Percentiles rank a stretch among this genome's conserved stretches.
phyloP scores from a whole-genome alignment of 768 basidiomycete species.

The Suillus hirtellus region DNA sequence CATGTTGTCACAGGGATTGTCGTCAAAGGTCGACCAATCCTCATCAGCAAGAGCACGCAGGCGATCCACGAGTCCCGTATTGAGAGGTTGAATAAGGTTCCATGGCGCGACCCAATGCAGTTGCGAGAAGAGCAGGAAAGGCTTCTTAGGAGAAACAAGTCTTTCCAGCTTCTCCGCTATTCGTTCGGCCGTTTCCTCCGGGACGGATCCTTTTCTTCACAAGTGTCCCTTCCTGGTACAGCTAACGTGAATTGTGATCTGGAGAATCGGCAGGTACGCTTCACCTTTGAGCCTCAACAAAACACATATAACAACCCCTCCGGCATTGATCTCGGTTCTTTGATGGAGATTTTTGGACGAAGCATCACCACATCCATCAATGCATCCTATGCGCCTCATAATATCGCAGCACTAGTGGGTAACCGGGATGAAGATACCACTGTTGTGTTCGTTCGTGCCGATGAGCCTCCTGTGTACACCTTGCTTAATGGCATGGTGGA shows the following conservation, averaged over 20 bases:
- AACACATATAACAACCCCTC: slow-evolving; percentile 3
- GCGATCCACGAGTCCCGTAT: slow-evolving; percentile 23
- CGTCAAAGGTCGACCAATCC: slow-evolving; percentile 25
- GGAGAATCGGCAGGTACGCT: slow-evolving; percentile 30
- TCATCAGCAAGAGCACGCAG: slow-evolving; percentile 24
- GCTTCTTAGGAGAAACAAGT: slow-evolving; percentile 20
- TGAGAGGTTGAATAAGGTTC: slow-evolving; percentile 22
- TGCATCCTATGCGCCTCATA: slow-evolving; percentile 23
- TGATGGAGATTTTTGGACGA: background rate
- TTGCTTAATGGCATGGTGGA: background rate
- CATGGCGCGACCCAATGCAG: slow-evolving; percentile 33
- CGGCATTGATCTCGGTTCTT: background rate
- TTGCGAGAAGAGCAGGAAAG: slow-evolving; percentile 25
- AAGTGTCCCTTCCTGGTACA: slow-evolving; percentile 25
- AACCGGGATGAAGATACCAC: slow-evolving; percentile 13
- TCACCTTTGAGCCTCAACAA: slow-evolving; percentile 23
- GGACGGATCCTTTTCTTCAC: slow-evolving; percentile 37
- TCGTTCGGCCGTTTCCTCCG: slow-evolving; percentile 38
- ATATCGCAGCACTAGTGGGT: slow-evolving; percentile 24
- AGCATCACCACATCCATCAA: slow-evolving; percentile 1
- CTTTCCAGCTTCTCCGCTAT: slow-evolving; percentile 26
- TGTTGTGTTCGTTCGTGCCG: slow-evolving; percentile 33
- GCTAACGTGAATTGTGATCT: slow-evolving; percentile 37
- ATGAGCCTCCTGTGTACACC: slow-evolving; percentile 32
- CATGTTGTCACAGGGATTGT: slow-evolving; percentile 27